Conservation (phyloP, 805 yeast species). For the Candida sonorensis region DNA sequence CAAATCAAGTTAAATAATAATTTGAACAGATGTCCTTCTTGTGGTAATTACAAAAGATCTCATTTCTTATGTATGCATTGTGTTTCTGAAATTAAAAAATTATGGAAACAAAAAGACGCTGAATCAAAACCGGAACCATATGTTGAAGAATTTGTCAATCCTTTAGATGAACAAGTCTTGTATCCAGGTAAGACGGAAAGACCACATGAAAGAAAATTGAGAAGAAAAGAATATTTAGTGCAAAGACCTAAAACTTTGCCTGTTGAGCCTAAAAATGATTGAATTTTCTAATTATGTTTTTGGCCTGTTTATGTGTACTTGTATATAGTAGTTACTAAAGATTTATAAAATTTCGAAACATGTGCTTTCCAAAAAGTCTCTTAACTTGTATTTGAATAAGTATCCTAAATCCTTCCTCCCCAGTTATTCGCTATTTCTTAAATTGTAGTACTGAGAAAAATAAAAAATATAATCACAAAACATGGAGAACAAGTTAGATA, state of each 20-base stretch:
- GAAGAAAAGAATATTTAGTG: constrained; percentile 49
- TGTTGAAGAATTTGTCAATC: constrained; percentile 40
- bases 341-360: neutral
- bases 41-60: constrained; percentile 87
- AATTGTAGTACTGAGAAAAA: too few relatives aligned
- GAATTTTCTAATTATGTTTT: neutral
- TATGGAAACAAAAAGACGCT: constrained; percentile 46
- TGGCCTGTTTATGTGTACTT: too few relatives aligned
- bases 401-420: too few relatives aligned
- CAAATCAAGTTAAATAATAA: constrained; percentile 70
- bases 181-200: constrained; percentile 68
- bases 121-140: constrained; percentile 24
- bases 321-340: neutral
- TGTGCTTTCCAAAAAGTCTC: neutral
- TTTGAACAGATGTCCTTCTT: constrained; percentile 87
- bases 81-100: constrained; percentile 68
- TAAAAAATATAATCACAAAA: too few relatives aligned
- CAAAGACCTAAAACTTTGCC: constrained; percentile 52
- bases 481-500: too few relatives aligned
- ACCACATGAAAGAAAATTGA: constrained; percentile 36
- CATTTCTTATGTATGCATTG: constrained; percentile 93
- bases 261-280: constrained; percentile 29
- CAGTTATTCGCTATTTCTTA: too few relatives aligned
- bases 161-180: constrained; percentile 54
- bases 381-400: too few relatives aligned